phyloP scores from a whole-genome alignment of 495 filamentous ascomycete genomes.

The Chaetomidium leptoderma region DNA sequence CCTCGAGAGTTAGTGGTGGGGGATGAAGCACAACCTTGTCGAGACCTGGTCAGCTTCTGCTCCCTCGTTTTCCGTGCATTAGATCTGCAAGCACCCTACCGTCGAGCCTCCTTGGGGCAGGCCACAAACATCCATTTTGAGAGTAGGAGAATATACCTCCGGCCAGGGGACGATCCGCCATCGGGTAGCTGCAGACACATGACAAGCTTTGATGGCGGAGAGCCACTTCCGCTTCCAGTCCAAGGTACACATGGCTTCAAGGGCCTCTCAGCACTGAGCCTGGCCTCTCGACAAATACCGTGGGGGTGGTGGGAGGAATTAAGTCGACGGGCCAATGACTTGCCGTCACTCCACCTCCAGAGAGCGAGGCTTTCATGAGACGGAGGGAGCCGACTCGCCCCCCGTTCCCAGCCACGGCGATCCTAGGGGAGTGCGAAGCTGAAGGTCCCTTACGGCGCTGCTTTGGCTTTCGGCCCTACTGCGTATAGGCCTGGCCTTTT shows the following conservation, averaged over 20 bases:
- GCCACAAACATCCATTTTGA: constrained; percentile 30
- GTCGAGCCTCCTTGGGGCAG: constrained; percentile 26
- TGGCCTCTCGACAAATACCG: background rate
- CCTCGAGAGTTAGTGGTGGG: background rate
- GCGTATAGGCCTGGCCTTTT: constrained; percentile 31
- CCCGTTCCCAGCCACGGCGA: constrained; percentile 9
- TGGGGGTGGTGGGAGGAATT: background rate
- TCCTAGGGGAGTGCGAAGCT: constrained; percentile 16
- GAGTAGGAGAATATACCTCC: constrained; percentile 16
- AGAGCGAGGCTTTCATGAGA: background rate
- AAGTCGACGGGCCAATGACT: background rate
- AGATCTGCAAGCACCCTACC: constrained; percentile 34
- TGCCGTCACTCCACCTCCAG: background rate
- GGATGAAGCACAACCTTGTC: background rate
- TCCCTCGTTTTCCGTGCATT: constrained; percentile 34
- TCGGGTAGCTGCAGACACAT: constrained; percentile 32
- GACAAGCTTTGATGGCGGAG: constrained; percentile 21
- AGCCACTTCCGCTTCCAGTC: constrained; percentile 2
- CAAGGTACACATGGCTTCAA: background rate
- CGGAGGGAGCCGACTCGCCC: constrained; percentile 6
- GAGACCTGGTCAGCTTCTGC: constrained; percentile 22
- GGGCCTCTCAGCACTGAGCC: too few relatives aligned
- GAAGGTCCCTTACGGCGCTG: constrained; percentile 16
- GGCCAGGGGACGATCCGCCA: constrained; percentile 23
- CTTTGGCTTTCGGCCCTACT: constrained; percentile 31